Evolutionary conservation across 2,329 filamentous ascomycete genomes (phyloP).

Genomic region (Fusarium dimerum): DNA sequence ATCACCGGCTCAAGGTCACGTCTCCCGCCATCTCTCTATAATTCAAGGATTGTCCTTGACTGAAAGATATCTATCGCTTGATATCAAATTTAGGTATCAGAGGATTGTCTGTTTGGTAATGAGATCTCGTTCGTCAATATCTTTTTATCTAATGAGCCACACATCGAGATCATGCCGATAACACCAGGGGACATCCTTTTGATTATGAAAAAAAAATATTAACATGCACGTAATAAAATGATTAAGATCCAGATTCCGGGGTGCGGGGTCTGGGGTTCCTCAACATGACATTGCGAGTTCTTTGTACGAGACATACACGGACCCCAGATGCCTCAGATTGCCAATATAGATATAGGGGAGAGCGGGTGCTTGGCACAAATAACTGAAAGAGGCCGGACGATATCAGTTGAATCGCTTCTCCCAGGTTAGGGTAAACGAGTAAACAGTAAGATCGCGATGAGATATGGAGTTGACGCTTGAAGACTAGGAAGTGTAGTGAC

Average conservation of each 20-base stretch:
- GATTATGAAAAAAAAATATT: slow-evolving; percentile 16
- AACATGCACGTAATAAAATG: slow-evolving; percentile 20
- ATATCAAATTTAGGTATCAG: slow-evolving; percentile 5
- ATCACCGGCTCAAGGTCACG: slow-evolving; percentile 12
- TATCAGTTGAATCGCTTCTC: no score
- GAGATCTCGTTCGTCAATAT: background rate
- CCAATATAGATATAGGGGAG: background rate
- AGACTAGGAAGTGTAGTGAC: background rate
- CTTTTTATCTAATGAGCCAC: slow-evolving; percentile 19
- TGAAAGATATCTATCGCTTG: slow-evolving; percentile 9
- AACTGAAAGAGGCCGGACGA: no score
- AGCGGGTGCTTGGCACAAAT: no score
- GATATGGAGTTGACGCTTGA: background rate
- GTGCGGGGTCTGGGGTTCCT: slow-evolving; percentile 6
- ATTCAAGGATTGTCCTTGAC: slow-evolving; percentile 18
- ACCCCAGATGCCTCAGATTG: background rate
- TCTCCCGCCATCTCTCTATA: slow-evolving; percentile 16
- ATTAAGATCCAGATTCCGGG: background rate
- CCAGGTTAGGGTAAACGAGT: background rate
- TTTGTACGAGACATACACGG: background rate
- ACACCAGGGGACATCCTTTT: slow-evolving; percentile 1
- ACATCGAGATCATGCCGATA: slow-evolving; percentile 8
- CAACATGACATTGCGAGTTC: background rate
- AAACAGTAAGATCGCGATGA: background rate
- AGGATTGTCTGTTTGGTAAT: slow-evolving; percentile 6